Conservation (phyloP, 805 yeast genomes). For the Wickerhamiella allomyrinae region DNA sequence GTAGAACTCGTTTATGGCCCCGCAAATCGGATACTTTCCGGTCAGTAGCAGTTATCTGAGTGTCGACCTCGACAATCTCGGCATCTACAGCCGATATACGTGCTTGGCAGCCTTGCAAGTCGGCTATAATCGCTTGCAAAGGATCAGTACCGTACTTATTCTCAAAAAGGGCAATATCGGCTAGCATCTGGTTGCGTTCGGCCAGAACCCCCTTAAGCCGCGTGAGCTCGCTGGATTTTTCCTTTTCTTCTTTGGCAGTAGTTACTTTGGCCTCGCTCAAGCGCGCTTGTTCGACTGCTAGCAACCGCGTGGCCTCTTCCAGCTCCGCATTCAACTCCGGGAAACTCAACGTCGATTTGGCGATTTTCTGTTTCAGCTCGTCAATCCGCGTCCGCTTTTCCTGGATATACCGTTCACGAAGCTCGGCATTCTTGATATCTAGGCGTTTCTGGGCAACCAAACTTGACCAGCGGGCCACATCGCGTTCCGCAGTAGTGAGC, state of each 20-base stretch:
- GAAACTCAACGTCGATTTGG: neutral
- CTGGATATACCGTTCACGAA: slow-evolving; percentile 8
- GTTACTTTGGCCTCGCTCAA: slow-evolving; percentile 5
- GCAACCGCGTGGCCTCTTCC: neutral
- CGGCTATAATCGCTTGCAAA: neutral
- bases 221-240: neutral
- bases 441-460: slow-evolving; percentile 3
- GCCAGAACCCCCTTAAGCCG: slow-evolving; percentile 8
- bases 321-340: slow-evolving; percentile 3
- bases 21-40: slow-evolving; percentile 32
- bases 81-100: neutral
- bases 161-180: neutral
- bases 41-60: slow-evolving; percentile 20
- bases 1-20: slow-evolving; percentile 45
- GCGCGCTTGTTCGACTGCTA: slow-evolving; percentile 5
- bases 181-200: neutral
- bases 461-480: neutral
- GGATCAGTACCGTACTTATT: neutral
- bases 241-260: slow-evolving; percentile 8
- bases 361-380: neutral
- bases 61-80: slow-evolving; percentile 6
- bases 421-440: slow-evolving; percentile 7
- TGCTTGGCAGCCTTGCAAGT: slow-evolving; percentile 2
- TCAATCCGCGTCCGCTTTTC: neutral
- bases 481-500: neutral